Evolutionary conservation across 306 rosid species (phyloP).

Genomic region (Inga oerstediana): DNA sequence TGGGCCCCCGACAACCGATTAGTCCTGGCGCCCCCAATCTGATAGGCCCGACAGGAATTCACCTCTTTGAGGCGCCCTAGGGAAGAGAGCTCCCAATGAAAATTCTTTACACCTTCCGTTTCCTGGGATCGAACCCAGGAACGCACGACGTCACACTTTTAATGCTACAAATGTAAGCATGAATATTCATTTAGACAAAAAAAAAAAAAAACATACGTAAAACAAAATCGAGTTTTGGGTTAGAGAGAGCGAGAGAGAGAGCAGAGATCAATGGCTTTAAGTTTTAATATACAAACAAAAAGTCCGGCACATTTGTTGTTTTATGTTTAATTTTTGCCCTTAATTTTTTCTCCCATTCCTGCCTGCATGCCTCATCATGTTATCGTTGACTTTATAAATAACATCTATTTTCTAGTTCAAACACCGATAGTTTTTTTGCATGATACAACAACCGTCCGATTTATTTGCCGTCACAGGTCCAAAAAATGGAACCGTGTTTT

Average conservation of each 20-base stretch:
- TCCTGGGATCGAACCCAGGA: no score
- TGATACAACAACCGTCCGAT: conserved; percentile 32
- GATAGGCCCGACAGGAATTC: no score
- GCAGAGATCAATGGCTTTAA: background rate
- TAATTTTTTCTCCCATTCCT: background rate
- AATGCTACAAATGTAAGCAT: no score
- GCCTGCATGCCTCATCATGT: conserved; percentile 43
- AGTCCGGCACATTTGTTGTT: conserved; percentile 50
- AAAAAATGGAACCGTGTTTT: no score
- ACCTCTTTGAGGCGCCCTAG: no score
- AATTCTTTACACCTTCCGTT: no score
- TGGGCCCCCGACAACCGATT: no score
- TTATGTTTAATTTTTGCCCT: background rate
- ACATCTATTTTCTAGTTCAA: conserved; percentile 44
- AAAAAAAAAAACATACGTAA: background rate
- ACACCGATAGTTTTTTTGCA: conserved; percentile 39
- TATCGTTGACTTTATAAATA: conserved; percentile 57
- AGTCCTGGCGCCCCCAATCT: no score
- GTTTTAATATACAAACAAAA: conserved; percentile 34
- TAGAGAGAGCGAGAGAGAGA: background rate
- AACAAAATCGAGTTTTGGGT: conserved; percentile 18
- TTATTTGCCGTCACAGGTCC: background rate
- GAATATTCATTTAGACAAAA: conserved; percentile 8
- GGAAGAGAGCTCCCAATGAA: no score
- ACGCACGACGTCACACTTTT: conserved; percentile 10